Percentiles rank a stretch among this genome's conserved stretches.
Evolutionary conservation across 441 rosid genomes (phyloP).

Genomic region (Corymbia citriodora): DNA sequence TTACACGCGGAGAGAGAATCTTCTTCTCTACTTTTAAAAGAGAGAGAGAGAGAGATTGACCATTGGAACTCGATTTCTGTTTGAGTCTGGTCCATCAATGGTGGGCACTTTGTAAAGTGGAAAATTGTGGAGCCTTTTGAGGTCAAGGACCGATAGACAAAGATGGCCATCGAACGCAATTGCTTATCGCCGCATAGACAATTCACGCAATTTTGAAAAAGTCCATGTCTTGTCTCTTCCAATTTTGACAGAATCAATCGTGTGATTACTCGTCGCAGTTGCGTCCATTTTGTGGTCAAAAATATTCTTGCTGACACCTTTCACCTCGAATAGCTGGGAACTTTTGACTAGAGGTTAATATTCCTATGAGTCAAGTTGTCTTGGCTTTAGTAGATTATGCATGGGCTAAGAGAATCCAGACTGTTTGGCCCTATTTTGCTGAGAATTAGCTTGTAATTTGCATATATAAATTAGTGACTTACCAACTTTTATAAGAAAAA

Average conservation of each 20-base stretch:
- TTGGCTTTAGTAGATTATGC: not conserved
- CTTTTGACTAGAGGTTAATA: not conserved
- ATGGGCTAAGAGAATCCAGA: not conserved
- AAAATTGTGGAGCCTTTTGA: not conserved
- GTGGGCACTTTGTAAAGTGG: not conserved
- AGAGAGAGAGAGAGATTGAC: not conserved
- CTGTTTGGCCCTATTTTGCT: not conserved
- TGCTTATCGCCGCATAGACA: slow-evolving; percentile 1
- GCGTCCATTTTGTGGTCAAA: not conserved
- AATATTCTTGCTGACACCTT: not conserved
- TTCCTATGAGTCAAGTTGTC: not conserved
- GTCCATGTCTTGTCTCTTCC: not conserved
- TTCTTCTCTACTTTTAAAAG: not conserved
- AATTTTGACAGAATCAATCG: not conserved
- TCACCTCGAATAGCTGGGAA: not conserved
- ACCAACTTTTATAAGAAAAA: not conserved
- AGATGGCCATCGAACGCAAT: not conserved
- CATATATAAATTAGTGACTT: not conserved
- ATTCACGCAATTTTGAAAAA: not conserved
- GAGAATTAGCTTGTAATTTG: not conserved
- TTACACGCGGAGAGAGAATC: not conserved
- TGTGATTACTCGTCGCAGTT: not conserved
- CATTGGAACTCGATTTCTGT: not conserved
- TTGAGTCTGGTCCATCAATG: not conserved
- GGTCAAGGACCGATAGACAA: not conserved